Percentiles rank a stretch among this genome's conserved stretches.
phyloP scores from a whole-genome alignment of 1,139 yeast genomes.

The Meyerozyma smithsonii region DNA sequence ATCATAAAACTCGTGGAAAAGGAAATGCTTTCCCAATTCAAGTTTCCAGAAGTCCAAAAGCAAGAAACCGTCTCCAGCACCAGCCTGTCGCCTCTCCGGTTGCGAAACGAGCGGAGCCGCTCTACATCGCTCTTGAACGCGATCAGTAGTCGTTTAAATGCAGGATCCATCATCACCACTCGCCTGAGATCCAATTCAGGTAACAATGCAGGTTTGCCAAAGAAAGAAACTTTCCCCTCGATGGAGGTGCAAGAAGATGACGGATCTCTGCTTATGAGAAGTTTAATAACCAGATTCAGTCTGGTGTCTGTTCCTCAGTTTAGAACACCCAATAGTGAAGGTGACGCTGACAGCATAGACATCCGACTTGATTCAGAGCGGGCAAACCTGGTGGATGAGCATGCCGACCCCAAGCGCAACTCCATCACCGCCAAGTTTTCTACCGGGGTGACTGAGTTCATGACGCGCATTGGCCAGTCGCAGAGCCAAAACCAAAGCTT shows the following conservation, averaged over 20 bases:
- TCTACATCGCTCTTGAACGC: conserved; percentile 30
- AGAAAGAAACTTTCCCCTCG: conserved; percentile 2
- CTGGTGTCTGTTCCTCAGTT: background rate
- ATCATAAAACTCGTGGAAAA: conserved; percentile 6
- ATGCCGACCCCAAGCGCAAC: conserved; percentile 18
- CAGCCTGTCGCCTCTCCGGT: background rate
- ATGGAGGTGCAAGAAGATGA: conserved; percentile 2
- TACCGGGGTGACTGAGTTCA: conserved; percentile 37
- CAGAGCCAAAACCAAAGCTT: conserved; percentile 15
- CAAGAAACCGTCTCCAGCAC: background rate
- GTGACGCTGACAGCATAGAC: background rate
- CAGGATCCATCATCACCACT: conserved; percentile 8
- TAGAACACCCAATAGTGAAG: background rate
- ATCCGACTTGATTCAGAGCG: background rate
- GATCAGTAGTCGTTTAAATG: conserved; percentile 27
- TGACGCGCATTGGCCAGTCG: conserved; percentile 30
- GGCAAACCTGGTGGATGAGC: background rate
- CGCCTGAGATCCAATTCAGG: conserved; percentile 11
- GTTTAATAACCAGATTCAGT: background rate
- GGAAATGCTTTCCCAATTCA: background rate
- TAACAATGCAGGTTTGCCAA: conserved; percentile 1
- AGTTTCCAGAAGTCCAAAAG: background rate
- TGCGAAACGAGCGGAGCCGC: background rate
- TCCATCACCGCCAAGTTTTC: conserved; percentile 39
- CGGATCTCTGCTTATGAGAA: conserved; percentile 1